A percentile compares a stretch with the other conserved stretches of the same genome.
Evolutionary conservation across 2,329 filamentous ascomycete species (phyloP).

Genomic region (Stagonosporopsis cucurbitacearum): DNA sequence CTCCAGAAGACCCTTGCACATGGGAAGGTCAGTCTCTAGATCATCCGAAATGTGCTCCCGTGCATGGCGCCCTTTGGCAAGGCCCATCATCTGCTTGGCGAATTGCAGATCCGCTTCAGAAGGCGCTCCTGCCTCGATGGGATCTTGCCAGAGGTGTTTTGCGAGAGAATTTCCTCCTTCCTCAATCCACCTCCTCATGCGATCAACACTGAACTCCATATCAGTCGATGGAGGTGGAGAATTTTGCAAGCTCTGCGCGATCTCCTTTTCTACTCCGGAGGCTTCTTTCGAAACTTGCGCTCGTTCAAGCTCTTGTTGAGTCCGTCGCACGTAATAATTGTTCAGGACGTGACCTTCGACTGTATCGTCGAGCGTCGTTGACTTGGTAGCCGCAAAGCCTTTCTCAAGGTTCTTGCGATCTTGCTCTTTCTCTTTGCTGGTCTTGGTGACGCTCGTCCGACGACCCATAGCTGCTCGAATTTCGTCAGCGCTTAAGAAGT

Average conservation of each 20-base stretch:
- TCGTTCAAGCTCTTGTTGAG: slow-evolving; percentile 28
- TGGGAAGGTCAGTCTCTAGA: slow-evolving; percentile 36
- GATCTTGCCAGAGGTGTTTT: slow-evolving; percentile 43
- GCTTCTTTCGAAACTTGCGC: slow-evolving; percentile 1
- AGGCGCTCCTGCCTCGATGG: slow-evolving; percentile 34
- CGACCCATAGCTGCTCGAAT: slow-evolving; percentile 53
- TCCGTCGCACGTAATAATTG: slow-evolving; percentile 39
- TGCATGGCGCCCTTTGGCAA: slow-evolving; percentile 31
- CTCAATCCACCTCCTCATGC: slow-evolving; percentile 41
- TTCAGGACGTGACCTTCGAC: slow-evolving; percentile 38
- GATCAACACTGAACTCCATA: slow-evolving; percentile 36
- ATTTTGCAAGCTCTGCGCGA: neutral
- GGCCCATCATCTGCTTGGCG: slow-evolving; percentile 24
- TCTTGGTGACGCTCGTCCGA: slow-evolving; percentile 20
- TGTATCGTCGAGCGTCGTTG: slow-evolving; percentile 27
- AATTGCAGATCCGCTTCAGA: slow-evolving; percentile 30
- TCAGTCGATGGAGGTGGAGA: slow-evolving; percentile 3
- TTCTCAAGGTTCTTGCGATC: slow-evolving; percentile 37
- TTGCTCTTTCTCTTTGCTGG: slow-evolving; percentile 22
- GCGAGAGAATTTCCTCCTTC: slow-evolving; percentile 33
- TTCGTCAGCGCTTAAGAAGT: slow-evolving; percentile 50
- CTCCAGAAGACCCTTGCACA: slow-evolving; percentile 32
- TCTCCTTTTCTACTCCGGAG: neutral
- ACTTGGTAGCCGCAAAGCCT: slow-evolving; percentile 28
- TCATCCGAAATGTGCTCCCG: slow-evolving; percentile 35